These are phyloP conservation scores for Pseudopithomyces maydicus DNA, from an alignment of 2,329 filamentous ascomycete species.

Conservation along the genomic window DNA sequence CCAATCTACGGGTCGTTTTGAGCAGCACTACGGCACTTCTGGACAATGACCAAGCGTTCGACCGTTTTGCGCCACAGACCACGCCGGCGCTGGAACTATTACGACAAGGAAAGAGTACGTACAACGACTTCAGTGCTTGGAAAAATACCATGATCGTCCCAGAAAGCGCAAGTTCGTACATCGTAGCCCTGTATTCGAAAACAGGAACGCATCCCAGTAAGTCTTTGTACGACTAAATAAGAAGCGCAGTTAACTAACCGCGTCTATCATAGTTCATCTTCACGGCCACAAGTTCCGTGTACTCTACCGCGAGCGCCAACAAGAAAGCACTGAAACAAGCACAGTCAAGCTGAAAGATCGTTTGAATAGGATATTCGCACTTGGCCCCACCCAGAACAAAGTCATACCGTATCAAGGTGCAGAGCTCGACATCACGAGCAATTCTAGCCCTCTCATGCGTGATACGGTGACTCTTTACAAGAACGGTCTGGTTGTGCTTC, in stretches of 20 bases:
- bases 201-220: background rate
- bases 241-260: too few relatives aligned
- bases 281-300: too few relatives aligned
- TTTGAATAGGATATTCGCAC: background rate
- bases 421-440: too few relatives aligned
- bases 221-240: too few relatives aligned
- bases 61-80: background rate
- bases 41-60: too few relatives aligned
- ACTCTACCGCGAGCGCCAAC: background rate
- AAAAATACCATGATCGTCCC: background rate
- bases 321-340: background rate
- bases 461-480: too few relatives aligned
- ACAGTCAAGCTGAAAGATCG: background rate
- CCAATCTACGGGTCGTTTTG: background rate
- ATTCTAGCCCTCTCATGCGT: too few relatives aligned
- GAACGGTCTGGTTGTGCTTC: too few relatives aligned
- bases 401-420: too few relatives aligned
- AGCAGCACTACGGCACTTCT: too few relatives aligned
- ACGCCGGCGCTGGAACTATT: background rate
- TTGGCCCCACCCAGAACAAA: background rate
- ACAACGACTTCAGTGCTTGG: background rate
- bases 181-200: background rate
- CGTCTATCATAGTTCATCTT: too few relatives aligned
- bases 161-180: background rate
- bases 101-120: background rate